Conservation (phyloP, 768 basidiomycete genomes). For the Tulasnella sp. region DNA sequence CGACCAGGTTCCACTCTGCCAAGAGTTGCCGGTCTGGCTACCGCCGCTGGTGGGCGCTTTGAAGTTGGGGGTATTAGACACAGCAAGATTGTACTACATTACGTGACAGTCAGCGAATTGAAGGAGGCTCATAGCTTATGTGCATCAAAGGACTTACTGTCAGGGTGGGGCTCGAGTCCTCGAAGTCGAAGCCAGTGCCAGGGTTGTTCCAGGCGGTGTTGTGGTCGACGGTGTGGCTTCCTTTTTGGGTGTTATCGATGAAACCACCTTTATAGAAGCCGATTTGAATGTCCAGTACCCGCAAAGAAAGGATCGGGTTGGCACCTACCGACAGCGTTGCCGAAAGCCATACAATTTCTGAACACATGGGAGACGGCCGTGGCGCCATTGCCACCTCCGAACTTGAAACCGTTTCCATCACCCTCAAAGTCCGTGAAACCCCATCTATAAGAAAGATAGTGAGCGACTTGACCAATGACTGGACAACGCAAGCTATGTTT, state of each 20-base stretch:
- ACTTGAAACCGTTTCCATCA: neutral
- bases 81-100: slow-evolving; percentile 2
- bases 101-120: neutral
- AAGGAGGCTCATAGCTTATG: neutral
- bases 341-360: slow-evolving; percentile 11
- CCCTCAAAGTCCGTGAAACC: neutral
- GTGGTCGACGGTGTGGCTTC: neutral
- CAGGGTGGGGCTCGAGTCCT: neutral
- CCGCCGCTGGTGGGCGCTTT: slow-evolving; percentile 1
- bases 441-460: neutral
- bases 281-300: neutral
- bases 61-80: slow-evolving; percentile 7
- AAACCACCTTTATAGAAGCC: neutral
- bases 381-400: neutral
- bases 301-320: neutral
- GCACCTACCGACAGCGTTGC: neutral
- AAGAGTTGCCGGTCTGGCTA: slow-evolving; percentile 11
- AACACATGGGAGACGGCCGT: neutral
- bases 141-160: neutral
- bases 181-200: slow-evolving; percentile 2
- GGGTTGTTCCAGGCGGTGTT: slow-evolving; percentile 11
- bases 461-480: neutral
- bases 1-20: slow-evolving; percentile 3
- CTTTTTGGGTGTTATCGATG: slow-evolving; percentile 3
- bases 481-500: neutral